Evolutionary conservation across 345 rosid genomes (phyloP).

Genomic region (Excoecaria agallocha): DNA sequence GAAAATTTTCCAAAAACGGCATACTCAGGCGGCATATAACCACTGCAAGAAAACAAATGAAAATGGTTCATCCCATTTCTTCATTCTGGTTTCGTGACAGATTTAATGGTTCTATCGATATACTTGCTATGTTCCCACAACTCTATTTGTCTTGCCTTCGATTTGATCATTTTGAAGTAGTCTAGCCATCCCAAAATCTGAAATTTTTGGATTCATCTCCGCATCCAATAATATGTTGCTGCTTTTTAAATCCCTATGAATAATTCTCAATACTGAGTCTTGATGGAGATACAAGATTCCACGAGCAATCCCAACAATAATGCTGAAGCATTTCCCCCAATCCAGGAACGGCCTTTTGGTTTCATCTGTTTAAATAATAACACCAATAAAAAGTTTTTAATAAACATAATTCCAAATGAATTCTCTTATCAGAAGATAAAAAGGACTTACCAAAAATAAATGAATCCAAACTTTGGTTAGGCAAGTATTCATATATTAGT

Average conservation of each 20-base stretch:
- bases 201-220: conserved; percentile 51
- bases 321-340: neutral
- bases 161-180: conserved; percentile 35
- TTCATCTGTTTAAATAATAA: neutral
- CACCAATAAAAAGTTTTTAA: no score
- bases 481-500: conserved; percentile 20
- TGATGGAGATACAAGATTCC: neutral
- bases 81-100: neutral
- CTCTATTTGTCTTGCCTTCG: conserved; percentile 49
- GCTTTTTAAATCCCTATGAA: conserved; percentile 65
- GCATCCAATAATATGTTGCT: conserved; percentile 59
- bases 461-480: conserved; percentile 14
- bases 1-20: conserved; percentile 22
- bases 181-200: neutral
- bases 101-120: neutral
- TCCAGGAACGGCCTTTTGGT: neutral
- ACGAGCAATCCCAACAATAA: neutral
- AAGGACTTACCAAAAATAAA: conserved; percentile 17
- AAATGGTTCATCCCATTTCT: neutral
- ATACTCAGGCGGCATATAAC: conserved; percentile 28
- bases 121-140: conserved; percentile 75
- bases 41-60: conserved; percentile 7
- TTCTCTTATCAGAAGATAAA: neutral
- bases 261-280: conserved; percentile 36
- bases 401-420: no score